Conservation (phyloP, 202 grass and related monocot genomes). For the Alloteropsis angusta region DNA sequence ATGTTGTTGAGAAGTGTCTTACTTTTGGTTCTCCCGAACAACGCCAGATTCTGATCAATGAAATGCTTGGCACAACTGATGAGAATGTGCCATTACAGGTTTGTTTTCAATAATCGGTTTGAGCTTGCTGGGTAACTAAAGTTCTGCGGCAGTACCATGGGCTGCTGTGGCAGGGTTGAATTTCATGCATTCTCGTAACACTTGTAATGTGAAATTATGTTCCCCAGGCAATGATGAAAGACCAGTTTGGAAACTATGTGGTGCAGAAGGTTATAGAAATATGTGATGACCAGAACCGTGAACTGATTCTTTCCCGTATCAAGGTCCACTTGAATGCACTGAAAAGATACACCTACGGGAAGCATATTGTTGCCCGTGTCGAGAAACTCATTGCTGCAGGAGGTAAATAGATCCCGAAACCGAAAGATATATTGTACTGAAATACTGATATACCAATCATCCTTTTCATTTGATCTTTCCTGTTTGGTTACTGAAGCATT, state of each 20-base stretch:
- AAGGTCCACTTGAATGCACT: conserved; percentile 94
- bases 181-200: not conserved
- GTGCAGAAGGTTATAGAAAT: conserved; percentile 97
- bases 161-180: not conserved
- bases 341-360: conserved; percentile 94
- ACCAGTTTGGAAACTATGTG: conserved; percentile 97
- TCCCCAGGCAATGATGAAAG: conserved; percentile 99
- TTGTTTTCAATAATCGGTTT: conserved; percentile 5
- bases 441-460: not conserved
- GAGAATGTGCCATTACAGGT: conserved; percentile 98
- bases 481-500: not conserved
- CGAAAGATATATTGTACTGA: not conserved
- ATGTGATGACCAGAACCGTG: conserved; percentile 80
- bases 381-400: conserved; percentile 90
- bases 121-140: not conserved
- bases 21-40: conserved; percentile 63
- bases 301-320: conserved; percentile 86
- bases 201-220: conserved; percentile 2
- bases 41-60: conserved; percentile 81
- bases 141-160: not conserved
- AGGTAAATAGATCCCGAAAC: conserved; percentile 46
- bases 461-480: not conserved
- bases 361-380: conserved; percentile 92
- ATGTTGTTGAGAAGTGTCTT: conserved; percentile 94
- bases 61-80: conserved; percentile 91